Conservation (phyloP, 345 rosid genomes). For the Salix purpurea region DNA sequence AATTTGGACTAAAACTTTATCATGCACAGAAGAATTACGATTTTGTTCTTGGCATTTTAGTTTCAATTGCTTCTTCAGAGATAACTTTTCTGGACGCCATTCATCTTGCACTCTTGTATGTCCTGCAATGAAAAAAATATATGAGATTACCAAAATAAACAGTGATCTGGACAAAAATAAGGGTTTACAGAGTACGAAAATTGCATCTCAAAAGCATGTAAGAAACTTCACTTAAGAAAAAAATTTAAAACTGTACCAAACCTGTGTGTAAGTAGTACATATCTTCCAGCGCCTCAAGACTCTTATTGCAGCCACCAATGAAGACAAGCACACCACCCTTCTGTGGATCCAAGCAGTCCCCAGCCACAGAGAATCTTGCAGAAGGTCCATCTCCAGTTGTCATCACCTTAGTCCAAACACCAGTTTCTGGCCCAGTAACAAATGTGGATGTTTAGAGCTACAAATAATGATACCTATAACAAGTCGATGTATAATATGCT, state of each 20-base stretch:
- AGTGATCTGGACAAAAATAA: not conserved
- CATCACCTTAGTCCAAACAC: slow-evolving; percentile 69
- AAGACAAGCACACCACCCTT: slow-evolving; percentile 69
- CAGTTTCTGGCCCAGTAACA: slow-evolving; percentile 50
- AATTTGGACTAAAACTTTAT: slow-evolving; percentile 49
- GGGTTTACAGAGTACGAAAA: not conserved
- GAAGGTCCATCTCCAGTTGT: slow-evolving; percentile 80
- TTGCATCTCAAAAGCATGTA: not conserved
- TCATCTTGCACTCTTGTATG: slow-evolving; percentile 49
- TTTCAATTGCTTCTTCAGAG: slow-evolving; percentile 88
- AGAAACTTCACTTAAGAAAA: slow-evolving; percentile 3
- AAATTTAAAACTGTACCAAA: slow-evolving; percentile 19
- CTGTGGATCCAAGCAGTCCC: slow-evolving; percentile 84
- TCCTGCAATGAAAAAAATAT: slow-evolving; percentile 36
- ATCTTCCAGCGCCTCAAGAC: slow-evolving; percentile 93
- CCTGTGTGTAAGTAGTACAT: slow-evolving; percentile 89
- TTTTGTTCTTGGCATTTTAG: slow-evolving; percentile 83
- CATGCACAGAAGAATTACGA: slow-evolving; percentile 37
- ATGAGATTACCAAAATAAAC: slow-evolving; percentile 7
- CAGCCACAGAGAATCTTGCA: slow-evolving; percentile 89
- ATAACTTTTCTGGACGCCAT: slow-evolving; percentile 58
- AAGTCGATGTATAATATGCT: not conserved
- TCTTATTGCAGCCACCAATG: slow-evolving; percentile 90
- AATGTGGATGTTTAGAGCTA: slow-evolving; percentile 2
- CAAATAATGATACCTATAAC: not conserved